Evolutionary conservation across 192 early-diverging fungal species (phyloP), one percentile per base, ranked within the genome.

Genomic region (Tieghemiomyces parasiticus): DNA sequence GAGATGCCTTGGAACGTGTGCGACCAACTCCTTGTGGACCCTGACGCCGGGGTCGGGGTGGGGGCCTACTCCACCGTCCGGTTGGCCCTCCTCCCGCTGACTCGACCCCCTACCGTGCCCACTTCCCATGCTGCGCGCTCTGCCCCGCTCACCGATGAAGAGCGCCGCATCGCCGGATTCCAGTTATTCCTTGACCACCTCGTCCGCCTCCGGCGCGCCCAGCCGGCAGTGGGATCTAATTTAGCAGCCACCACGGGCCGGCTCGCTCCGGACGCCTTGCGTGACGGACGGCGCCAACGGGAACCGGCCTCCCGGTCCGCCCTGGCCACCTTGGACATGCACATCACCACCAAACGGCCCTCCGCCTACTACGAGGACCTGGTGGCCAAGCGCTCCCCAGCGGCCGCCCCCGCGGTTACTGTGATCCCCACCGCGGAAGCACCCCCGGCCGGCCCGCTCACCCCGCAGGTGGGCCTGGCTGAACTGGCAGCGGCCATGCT

Each of bases 1-100:
- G 74, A 82, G 45, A 92, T 93, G 67, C 85, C 87, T 34, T 98
- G 95, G 95, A 98, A 95, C 63, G 89, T 85, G 45, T 72, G 95
- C 29, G 95, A 98, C 68, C 84, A 86, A 55, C 71, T 93, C 29
- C 84, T 95, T n/a, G 76, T 87, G 22, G 93, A 93, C 34, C 86
- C 90, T 60, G 82, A 87, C 63, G 81, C 88, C 29, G 83, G 84
- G 26, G 72, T 92, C 49, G 89, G 78, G 0, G 88, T 91, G 58
- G 73, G 91, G 13, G 74, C 82, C 59, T 98, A 87, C 69, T 94
- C 89, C 89, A 73, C 93, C 10, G 80, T 90, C 0, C 76, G 95
- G 2, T 97, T 95, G 66, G 73, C 95, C 29, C 67, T 98, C 28
- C 87, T 97, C 45, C 95, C 95, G 2, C 56, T 80, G 24, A 88